Evolutionary conservation across 129 eudicot genomes (phyloP).

Genomic region (Escallonia rubra): DNA sequence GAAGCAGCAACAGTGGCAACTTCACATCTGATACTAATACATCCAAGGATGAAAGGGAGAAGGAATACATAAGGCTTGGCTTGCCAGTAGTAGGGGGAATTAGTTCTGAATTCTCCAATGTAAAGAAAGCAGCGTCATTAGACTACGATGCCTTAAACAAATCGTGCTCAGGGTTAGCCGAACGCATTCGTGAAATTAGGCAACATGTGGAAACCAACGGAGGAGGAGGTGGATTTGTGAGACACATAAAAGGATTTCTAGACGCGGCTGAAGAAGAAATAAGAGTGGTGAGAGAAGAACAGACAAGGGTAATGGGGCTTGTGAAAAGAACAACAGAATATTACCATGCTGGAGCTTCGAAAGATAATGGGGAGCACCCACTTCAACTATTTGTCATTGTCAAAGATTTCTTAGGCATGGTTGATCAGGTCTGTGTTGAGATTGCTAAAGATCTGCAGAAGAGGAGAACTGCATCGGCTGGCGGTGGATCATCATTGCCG

Average conservation of each 20-base stretch:
- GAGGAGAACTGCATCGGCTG: conserved; percentile 27
- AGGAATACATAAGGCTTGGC: conserved; percentile 72
- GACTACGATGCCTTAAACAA: conserved; percentile 53
- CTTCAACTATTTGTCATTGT: conserved; percentile 79
- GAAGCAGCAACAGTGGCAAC: conserved; percentile 26
- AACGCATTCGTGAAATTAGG: conserved; percentile 39
- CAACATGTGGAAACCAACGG: conserved; percentile 43
- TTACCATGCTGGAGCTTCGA: conserved; percentile 68
- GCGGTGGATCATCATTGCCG: conserved; percentile 15
- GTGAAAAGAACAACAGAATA: conserved; percentile 81
- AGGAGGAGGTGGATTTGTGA: conserved; percentile 44
- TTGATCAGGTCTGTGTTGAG: conserved; percentile 81
- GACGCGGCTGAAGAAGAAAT: conserved; percentile 59
- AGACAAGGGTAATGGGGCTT: conserved; percentile 47
- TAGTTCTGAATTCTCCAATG: conserved; percentile 66
- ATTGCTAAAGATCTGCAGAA: conserved; percentile 77
- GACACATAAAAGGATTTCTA: conserved; percentile 65
- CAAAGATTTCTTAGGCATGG: conserved; percentile 72
- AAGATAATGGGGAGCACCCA: conserved; percentile 48
- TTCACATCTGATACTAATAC: conserved; percentile 2
- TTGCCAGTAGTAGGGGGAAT: conserved; percentile 87
- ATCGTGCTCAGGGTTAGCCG: conserved; percentile 29
- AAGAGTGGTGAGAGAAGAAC: conserved; percentile 43
- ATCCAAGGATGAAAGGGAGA: conserved; percentile 39
- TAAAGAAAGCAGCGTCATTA: conserved; percentile 70